Conservation (phyloP, 1,284 basidiomycete genomes). For the Cryptococcus maquisensis region DNA sequence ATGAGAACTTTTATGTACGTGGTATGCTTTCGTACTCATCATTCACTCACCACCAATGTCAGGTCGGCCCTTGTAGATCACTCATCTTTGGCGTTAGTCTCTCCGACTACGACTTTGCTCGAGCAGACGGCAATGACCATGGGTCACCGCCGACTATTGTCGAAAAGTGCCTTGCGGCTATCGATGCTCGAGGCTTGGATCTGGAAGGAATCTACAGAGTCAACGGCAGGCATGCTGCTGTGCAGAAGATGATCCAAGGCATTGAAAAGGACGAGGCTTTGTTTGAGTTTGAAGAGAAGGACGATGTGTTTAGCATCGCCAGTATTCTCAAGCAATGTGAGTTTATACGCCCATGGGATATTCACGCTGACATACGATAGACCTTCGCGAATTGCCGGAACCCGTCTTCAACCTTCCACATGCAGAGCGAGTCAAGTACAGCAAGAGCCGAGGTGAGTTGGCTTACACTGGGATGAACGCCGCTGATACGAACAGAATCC, state of each 20-base stretch:
- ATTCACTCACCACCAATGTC: slow-evolving; percentile 47
- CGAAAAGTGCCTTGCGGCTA: slow-evolving; percentile 74
- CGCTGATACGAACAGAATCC: slow-evolving; percentile 53
- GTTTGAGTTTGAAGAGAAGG: slow-evolving; percentile 71
- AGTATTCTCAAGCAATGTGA: slow-evolving; percentile 77
- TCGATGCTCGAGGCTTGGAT: slow-evolving; percentile 71
- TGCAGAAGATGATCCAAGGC: slow-evolving; percentile 81
- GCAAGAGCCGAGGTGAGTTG: slow-evolving; percentile 60
- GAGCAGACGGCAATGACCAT: slow-evolving; percentile 63
- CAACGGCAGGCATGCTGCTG: slow-evolving; percentile 71
- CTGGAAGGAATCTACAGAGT: slow-evolving; percentile 65
- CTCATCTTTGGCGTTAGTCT: slow-evolving; percentile 89
- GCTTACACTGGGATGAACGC: background rate
- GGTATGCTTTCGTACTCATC: slow-evolving; percentile 41
- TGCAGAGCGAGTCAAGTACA: slow-evolving; percentile 77
- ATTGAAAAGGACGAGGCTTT: slow-evolving; percentile 84
- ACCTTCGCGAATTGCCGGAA: slow-evolving; percentile 83
- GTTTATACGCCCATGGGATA: background rate
- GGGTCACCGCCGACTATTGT: slow-evolving; percentile 71
- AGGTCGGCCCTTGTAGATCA: slow-evolving; percentile 72
- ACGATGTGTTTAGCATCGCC: slow-evolving; percentile 85
- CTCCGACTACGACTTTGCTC: slow-evolving; percentile 84
- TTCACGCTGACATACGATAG: slow-evolving; percentile 56
- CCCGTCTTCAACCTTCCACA: slow-evolving; percentile 83
- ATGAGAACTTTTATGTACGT: slow-evolving; percentile 48